Evolutionary conservation across 1,284 basidiomycete genomes (phyloP).

Genomic region (Cryptococcus wingfieldii): DNA sequence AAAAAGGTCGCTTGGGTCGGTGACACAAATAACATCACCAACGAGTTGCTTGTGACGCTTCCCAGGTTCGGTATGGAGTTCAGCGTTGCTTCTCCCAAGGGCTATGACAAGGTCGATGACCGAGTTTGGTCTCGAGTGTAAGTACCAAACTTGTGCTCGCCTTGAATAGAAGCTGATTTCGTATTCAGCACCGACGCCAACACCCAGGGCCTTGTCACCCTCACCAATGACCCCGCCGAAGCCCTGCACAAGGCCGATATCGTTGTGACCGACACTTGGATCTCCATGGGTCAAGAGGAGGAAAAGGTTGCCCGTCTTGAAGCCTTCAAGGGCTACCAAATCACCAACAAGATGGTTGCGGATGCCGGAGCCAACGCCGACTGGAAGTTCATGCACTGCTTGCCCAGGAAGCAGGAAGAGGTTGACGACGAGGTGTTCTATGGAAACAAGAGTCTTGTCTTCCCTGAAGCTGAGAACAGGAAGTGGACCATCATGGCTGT

Average conservation of each 20-base stretch:
- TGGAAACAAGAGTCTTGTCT: constrained; percentile 50
- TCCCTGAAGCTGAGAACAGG: constrained; percentile 66
- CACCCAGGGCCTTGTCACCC: constrained; percentile 32
- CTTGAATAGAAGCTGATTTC: not conserved
- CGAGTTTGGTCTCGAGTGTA: constrained; percentile 73
- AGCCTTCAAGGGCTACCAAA: constrained; percentile 90
- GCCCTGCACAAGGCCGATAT: constrained; percentile 88
- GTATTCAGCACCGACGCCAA: constrained; percentile 41
- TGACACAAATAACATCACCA: constrained; percentile 91
- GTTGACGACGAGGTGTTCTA: constrained; percentile 83
- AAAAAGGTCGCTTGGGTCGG: constrained; percentile 91
- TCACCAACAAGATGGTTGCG: constrained; percentile 77
- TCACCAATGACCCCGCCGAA: constrained; percentile 61
- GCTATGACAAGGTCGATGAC: constrained; percentile 62
- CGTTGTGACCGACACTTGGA: constrained; percentile 95
- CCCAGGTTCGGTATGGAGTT: constrained; percentile 86
- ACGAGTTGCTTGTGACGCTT: constrained; percentile 94
- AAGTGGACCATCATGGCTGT: constrained; percentile 90
- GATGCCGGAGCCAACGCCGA: constrained; percentile 75
- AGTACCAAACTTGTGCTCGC: constrained; percentile 13
- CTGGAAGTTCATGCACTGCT: constrained; percentile 96
- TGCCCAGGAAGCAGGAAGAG: constrained; percentile 88
- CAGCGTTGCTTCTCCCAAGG: constrained; percentile 73
- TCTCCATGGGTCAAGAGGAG: constrained; percentile 97
- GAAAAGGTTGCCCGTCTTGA: constrained; percentile 83